Evolutionary conservation across 305 asterid species (phyloP), one percentile per base, ranked within the genome.

Genomic region (Fraxinus sp.): DNA sequence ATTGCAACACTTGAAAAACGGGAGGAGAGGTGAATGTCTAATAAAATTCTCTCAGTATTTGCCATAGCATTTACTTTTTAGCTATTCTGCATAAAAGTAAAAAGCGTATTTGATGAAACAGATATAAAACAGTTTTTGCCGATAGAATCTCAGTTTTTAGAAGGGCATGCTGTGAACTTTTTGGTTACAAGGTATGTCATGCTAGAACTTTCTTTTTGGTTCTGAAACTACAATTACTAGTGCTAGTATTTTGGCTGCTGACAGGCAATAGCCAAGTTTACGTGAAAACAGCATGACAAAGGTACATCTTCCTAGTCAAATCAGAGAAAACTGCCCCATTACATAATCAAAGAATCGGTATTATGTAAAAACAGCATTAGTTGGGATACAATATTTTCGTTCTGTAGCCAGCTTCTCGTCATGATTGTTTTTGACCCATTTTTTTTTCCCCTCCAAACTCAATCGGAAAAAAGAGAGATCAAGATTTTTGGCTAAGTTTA

Each of bases 161-260:
- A 88, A 92, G 97, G 87, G 99, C 99, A 33, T 96, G 98, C 91
- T 94, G 98, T 86, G 99, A 93, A 84, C 98, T 94, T 82, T 96
- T 96, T 86, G 99, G 98, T 86, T 96, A 96, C 90, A 93, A 96
- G 99, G 98, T 96, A 92, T 77, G 39, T 14, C 77, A 78, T 87
- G 71, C 80, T 83, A 41, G 16, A 71, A 35, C 82, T 77, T 73
- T 81, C 46, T 75, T 78, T 68, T 59, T 84, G 57, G 26, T 80
- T 79, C 78, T 64, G 49, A 64, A 77, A 36, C 62, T 78, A 18
- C 33, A 5, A 26, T 84, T 79, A 49, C 70, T 77, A 39, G 32
- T 66, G 59, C 76, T 77, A 59, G 18, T 66, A 37, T 82, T 78
- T 79, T 33, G 41, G 80, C 33, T 30, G 6, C 78, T 82, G 68